These are phyloP conservation scores for Mycena crocata DNA, from an alignment of 768 basidiomycete species.

Conservation along the genomic window DNA sequence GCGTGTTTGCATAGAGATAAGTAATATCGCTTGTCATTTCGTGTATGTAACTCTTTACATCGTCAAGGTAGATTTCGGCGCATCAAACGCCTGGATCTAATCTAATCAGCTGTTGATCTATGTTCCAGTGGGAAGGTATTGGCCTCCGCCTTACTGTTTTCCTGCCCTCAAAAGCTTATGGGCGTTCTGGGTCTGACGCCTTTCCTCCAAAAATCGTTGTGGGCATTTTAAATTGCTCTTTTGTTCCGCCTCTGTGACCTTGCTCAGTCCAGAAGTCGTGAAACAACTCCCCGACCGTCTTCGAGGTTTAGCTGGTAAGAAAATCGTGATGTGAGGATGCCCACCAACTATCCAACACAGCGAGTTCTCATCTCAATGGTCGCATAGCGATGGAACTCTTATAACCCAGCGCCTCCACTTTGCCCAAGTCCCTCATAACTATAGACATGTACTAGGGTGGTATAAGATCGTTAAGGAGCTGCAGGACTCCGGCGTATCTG, in stretches of 20 bases:
- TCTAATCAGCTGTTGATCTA: background rate
- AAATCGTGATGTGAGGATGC: slow-evolving; percentile 74
- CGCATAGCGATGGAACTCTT: slow-evolving; percentile 82
- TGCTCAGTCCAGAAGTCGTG: slow-evolving; percentile 71
- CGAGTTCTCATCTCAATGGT: slow-evolving; percentile 19
- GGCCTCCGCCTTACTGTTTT: background rate
- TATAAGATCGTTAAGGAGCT: slow-evolving; percentile 76
- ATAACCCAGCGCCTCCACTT: slow-evolving; percentile 88
- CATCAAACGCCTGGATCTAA: no score
- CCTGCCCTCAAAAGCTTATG: slow-evolving; percentile 17
- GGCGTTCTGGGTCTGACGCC: slow-evolving; percentile 34
- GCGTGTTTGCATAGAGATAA: no score
- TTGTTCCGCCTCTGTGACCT: background rate
- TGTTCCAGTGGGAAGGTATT: background rate
- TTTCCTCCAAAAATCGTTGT: slow-evolving; percentile 33
- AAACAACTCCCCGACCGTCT: slow-evolving; percentile 74
- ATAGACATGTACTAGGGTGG: slow-evolving; percentile 85
- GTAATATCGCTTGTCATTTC: no score
- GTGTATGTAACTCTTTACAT: no score
- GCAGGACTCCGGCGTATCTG: slow-evolving; percentile 62
- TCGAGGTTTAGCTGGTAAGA: slow-evolving; percentile 70
- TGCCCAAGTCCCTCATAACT: slow-evolving; percentile 68
- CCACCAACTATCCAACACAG: slow-evolving; percentile 14
- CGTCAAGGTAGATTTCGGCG: no score
- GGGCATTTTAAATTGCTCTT: background rate